A percentile compares a stretch with the other conserved stretches of the same genome.
These are phyloP conservation scores for Salisapilia sapeloensis DNA, from an alignment of 352 stramenopile species.

Conservation along the genomic window DNA sequence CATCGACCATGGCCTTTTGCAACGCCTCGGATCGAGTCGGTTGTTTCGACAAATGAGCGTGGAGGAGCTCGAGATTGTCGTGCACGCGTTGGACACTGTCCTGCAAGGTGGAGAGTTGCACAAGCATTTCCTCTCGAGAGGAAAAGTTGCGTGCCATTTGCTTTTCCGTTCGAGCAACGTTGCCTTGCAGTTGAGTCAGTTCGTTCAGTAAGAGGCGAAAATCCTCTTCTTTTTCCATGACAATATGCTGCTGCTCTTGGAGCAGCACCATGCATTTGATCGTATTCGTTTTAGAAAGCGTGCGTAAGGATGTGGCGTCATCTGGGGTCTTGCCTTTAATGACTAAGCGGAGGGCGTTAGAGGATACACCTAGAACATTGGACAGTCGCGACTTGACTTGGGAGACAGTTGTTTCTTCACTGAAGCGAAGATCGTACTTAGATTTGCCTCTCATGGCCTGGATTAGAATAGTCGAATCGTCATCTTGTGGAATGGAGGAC, in stretches of 20 bases:
- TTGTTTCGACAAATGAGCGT: slow-evolving; percentile 15
- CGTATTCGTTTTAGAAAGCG: slow-evolving; percentile 6
- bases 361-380: slow-evolving; percentile 19
- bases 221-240: slow-evolving; percentile 47
- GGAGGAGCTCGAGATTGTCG: slow-evolving; percentile 26
- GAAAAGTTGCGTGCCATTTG: slow-evolving; percentile 35
- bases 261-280: slow-evolving; percentile 65
- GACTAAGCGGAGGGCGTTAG: slow-evolving; percentile 24
- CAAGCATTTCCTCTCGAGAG: slow-evolving; percentile 21
- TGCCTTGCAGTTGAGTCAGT: slow-evolving; percentile 16
- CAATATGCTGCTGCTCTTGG: slow-evolving; percentile 30
- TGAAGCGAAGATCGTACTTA: slow-evolving; percentile 34
- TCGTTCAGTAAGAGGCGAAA: slow-evolving; percentile 44
- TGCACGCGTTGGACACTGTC: slow-evolving; percentile 15
- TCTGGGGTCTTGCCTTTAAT: slow-evolving; percentile 43
- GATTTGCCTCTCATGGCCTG: slow-evolving; percentile 34
- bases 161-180: slow-evolving; percentile 12
- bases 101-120: slow-evolving; percentile 20
- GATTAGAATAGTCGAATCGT: slow-evolving; percentile 24
- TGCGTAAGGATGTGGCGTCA: slow-evolving; percentile 11
- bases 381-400: slow-evolving; percentile 28
- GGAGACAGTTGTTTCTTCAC: slow-evolving; percentile 8
- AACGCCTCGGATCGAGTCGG: no score
- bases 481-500: no score
- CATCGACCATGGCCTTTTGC: no score